phyloP scores from a whole-genome alignment of 2,329 filamentous ascomycete species.

The Ceratocystis lukuohia region DNA sequence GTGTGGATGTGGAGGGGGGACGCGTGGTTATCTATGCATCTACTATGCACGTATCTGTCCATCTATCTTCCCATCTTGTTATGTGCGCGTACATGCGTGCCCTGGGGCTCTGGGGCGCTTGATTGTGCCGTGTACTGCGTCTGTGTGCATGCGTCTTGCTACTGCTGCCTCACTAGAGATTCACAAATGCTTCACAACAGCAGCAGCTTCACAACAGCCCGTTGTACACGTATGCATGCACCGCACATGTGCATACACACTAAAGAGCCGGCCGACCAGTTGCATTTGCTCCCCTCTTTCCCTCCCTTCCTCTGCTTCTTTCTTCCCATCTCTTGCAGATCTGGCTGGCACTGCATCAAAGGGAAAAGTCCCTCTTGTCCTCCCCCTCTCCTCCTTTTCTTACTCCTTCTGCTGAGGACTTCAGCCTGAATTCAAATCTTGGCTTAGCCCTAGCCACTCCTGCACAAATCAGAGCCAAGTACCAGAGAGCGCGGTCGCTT shows the following conservation, averaged over 20 bases:
- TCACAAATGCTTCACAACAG: conserved; percentile 1
- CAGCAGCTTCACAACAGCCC: neutral
- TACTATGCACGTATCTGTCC: neutral
- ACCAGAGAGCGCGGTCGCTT: neutral
- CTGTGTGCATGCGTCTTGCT: neutral
- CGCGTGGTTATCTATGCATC: neutral
- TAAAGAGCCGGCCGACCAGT: neutral
- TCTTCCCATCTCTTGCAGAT: neutral
- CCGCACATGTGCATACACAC: neutral
- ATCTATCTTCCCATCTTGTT: neutral
- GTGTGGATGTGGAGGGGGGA: neutral
- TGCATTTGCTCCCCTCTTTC: neutral
- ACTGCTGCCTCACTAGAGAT: conserved; percentile 5
- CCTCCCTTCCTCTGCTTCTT: neutral
- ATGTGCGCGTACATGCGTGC: neutral
- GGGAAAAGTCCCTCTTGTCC: neutral
- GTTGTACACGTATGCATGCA: neutral
- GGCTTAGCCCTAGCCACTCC: neutral
- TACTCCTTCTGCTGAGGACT: neutral
- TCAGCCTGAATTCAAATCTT: neutral
- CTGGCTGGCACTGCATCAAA: neutral
- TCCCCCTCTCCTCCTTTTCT: neutral
- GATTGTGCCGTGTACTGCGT: neutral
- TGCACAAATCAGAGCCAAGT: neutral
- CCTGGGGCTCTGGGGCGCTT: neutral